Evolutionary conservation across 805 yeast species (phyloP), one percentile per base, ranked within the genome.

Genomic region (Schwanniomyces pseudopolymorphus): DNA sequence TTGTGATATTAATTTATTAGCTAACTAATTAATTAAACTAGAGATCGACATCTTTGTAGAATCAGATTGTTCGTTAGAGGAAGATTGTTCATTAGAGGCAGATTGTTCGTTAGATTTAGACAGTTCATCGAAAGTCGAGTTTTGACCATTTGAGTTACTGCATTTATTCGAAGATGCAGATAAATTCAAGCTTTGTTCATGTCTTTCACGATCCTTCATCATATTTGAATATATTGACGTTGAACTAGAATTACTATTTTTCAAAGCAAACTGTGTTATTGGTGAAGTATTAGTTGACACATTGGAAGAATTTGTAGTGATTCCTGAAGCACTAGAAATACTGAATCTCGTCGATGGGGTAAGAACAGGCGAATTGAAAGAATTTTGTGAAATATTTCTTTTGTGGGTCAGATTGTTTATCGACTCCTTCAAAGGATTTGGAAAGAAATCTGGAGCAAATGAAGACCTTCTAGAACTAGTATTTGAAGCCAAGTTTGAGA

Each of bases 401-500:
- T 66, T 64, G 44, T 64, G 68, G 27, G 48, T 41, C 19, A 33
- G 31, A 19, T 38, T 43, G 13, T 45, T 28, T 13, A 38, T 21
- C n/a, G 47, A n/a, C 13, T 58, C 63, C 42, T 60, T 61, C 40
- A 64, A 51, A 8, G 74, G 72, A 49, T 66, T 70, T 5, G 77
- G 75, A 59, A 71, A 72, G 42, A 70, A 59, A 47, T 74, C 79
- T 7, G 70, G 76, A 3, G 74, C 76, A 39, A 71, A 53, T 3
- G 75, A 69, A 6, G 77, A 69, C 44, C 77, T 65, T 53, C 79
- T 61, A 9, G 71, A 61, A 42, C 55, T 58, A 27, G 61, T 58
- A 25, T 58, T 58, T 6, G 65, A 64, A 40, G 51, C 51, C 25
- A 56, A 50, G 25, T 51, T 56, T 43, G 54, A 46, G 40, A 69